Evolutionary conservation across 2,329 filamentous ascomycete species (phyloP), one percentile per base, ranked within the genome.

Genomic region (Drechslera avenae): DNA sequence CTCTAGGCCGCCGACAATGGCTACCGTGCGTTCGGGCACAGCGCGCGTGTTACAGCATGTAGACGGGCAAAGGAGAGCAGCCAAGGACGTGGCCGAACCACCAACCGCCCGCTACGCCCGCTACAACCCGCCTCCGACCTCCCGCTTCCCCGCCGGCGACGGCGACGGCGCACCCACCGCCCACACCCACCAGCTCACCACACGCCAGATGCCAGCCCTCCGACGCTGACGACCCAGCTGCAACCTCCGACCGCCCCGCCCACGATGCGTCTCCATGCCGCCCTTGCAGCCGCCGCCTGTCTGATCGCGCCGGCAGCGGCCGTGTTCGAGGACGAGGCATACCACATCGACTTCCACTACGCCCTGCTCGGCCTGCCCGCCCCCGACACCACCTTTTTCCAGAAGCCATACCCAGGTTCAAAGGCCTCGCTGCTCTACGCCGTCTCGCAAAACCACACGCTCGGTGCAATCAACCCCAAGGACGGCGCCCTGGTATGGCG

Each of bases 401-500:
- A 97, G 77, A 88, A 87, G 63, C 93, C 94, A 32, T 83, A 88
- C 66, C 82, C 84, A 56, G 84, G 87, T 62, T 92, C 93, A 56
- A 91, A 90, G 73, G 92, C 92, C 30, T 93, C 90, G 46, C 81
- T 99, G 31, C 82, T 99, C 44, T 99, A 97, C 73, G 95, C 94
- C 0, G 78, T 97, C 36, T 95, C 90, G 58, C 90, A 97, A 50
- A 82, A 91, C 40, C 85, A 86, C 31, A 83, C 97, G 2, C 75
- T 99, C 14, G 94, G 90, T 40, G 93, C 93, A 1, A 82, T 97
- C 39, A 95, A 97, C 64, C 94, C 94, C 1, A 88, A 86, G 69
- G 92, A 88, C 68, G 93, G 94, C 14, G 81, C 84, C 2, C 70
- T 97, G 13, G 83, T 97, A 2, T 99, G 94, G 94, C 84, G 94